These are phyloP conservation scores for Alternaria viburni DNA, from an alignment of 2,329 filamentous ascomycete genomes.

Conservation along the genomic window DNA sequence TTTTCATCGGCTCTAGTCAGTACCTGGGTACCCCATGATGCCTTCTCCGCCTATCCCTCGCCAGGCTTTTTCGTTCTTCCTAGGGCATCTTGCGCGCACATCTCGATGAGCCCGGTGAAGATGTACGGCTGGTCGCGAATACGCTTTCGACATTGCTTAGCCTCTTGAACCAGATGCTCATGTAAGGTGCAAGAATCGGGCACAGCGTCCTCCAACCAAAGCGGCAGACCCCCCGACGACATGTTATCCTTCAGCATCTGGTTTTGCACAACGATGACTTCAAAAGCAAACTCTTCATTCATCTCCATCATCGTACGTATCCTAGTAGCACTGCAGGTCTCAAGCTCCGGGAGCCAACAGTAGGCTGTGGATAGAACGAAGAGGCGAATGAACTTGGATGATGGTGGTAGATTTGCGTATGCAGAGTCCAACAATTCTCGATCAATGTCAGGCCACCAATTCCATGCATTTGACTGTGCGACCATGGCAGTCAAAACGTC, in stretches of 20 bases:
- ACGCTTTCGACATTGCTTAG: slow-evolving; percentile 6
- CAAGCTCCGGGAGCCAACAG: fast-evolving
- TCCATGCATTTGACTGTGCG: background rate
- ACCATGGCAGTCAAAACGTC: background rate
- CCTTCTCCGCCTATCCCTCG: background rate
- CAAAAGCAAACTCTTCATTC: background rate
- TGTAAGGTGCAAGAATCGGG: background rate
- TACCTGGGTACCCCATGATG: background rate
- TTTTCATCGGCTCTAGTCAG: background rate
- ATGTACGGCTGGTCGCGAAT: slow-evolving; percentile 1
- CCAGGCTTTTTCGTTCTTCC: background rate
- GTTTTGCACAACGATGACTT: background rate
- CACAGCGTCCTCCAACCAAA: fast-evolving
- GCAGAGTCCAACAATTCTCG: background rate
- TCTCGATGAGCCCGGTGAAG: slow-evolving; percentile 2
- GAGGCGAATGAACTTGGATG: background rate
- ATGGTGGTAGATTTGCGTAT: background rate
- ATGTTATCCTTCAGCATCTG: background rate
- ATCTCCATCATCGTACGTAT: fast-evolving
- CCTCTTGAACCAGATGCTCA: background rate
- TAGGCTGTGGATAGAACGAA: background rate
- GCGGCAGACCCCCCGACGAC: no score
- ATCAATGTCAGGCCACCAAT: background rate
- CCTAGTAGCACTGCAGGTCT: background rate
- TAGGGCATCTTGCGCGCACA: background rate